phyloP scores from a whole-genome alignment of 441 rosid species.

The Eruca vesicaria region DNA sequence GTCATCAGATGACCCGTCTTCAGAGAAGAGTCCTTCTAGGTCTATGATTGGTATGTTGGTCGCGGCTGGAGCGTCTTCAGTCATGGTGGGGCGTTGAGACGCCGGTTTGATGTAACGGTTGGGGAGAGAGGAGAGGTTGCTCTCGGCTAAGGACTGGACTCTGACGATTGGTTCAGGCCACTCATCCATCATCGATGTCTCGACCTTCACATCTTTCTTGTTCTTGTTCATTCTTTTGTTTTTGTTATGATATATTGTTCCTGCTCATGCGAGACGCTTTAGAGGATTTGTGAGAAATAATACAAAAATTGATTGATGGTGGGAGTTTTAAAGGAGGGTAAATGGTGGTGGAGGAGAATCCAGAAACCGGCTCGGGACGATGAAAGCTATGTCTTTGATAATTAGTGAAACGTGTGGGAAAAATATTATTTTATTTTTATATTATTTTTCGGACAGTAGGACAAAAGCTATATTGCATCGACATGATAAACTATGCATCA shows the following conservation, averaged over 20 bases:
- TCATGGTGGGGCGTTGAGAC: conserved; percentile 40
- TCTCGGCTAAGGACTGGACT: conserved; percentile 75
- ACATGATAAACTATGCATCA: conserved; percentile 19
- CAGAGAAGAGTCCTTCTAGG: conserved; percentile 40
- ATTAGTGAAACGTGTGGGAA: conserved; percentile 30
- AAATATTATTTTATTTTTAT: neutral
- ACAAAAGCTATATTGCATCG: conserved; percentile 1
- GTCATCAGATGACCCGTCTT: conserved; percentile 20
- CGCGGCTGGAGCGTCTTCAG: neutral
- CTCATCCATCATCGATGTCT: conserved; percentile 22
- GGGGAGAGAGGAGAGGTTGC: conserved; percentile 48
- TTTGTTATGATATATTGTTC: neutral
- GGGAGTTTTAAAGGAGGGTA: conserved; percentile 25
- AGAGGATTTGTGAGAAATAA: conserved; percentile 1
- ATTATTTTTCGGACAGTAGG: neutral
- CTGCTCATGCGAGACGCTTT: conserved; percentile 2
- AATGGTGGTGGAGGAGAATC: conserved; percentile 35
- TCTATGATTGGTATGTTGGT: conserved; percentile 70
- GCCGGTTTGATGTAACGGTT: conserved; percentile 63
- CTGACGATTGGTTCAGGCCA: conserved; percentile 92
- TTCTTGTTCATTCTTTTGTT: conserved; percentile 25
- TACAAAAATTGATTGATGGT: neutral
- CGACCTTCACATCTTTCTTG: conserved; percentile 20
- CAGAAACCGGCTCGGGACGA: conserved; percentile 21
- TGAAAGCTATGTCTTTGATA: conserved; percentile 25